Percentiles rank a stretch among this genome's conserved stretches.
phyloP scores from a whole-genome alignment of 306 rosid species.

The Acacia acuminata region DNA sequence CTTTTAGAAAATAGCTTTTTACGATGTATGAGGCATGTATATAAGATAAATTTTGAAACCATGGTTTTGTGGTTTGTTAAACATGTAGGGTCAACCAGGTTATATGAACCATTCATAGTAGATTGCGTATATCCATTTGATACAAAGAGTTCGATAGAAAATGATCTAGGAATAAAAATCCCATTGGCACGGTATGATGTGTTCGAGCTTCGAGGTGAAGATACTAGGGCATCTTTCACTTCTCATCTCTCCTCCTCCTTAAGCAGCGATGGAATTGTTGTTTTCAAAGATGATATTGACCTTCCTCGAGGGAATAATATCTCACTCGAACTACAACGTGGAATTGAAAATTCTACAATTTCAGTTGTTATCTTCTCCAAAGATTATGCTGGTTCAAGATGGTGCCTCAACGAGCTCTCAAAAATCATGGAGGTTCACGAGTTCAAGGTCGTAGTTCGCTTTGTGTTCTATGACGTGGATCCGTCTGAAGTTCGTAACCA shows the following conservation, averaged over 20 bases:
- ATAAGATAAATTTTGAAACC: no score
- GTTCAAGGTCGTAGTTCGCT: neutral
- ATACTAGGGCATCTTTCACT: neutral
- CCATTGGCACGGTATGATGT: neutral
- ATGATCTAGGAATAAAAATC: no score
- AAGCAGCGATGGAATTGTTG: neutral
- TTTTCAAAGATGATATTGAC: neutral
- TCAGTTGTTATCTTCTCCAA: neutral
- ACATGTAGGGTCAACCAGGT: no score
- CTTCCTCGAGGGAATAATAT: neutral
- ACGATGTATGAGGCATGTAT: no score
- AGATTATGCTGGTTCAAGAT: neutral
- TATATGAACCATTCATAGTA: no score
- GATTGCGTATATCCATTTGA: no score
- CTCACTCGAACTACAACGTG: neutral
- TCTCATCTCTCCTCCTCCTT: neutral
- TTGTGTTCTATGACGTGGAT: neutral
- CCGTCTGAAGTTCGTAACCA: neutral
- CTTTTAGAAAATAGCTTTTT: no score
- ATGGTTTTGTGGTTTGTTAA: no score
- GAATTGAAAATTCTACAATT: neutral
- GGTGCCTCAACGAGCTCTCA: neutral
- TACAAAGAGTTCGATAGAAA: no score
- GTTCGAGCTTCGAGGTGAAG: neutral
- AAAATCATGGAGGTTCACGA: neutral